Conservation (phyloP, 805 yeast genomes). For the Nakazawaea laoshanensis region DNA sequence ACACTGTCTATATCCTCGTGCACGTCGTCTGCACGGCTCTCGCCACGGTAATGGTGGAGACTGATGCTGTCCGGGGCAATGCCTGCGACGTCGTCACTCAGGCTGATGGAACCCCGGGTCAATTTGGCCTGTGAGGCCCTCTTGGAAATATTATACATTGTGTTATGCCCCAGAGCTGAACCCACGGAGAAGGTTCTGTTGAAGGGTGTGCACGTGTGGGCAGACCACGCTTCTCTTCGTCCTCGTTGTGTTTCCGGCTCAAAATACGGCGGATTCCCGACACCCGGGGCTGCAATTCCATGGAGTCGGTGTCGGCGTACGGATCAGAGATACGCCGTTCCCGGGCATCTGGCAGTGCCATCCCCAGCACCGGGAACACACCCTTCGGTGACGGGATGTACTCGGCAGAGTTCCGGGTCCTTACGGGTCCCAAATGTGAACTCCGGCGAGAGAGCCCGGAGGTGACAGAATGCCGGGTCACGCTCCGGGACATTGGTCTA, state of each 20-base stretch:
- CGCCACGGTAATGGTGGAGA: not conserved
- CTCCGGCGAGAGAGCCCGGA: conserved; percentile 1
- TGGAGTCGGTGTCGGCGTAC: conserved; percentile 12
- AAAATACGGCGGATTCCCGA: too few species aligned
- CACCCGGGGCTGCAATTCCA: not conserved
- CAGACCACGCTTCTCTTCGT: too few species aligned
- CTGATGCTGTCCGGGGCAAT: conserved; percentile 20
- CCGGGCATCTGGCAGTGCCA: conserved; percentile 55
- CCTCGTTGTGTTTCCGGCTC: too few species aligned
- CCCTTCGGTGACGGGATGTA: conserved; percentile 54
- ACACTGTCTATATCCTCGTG: conserved; percentile 3
- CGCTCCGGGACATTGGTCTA: too few species aligned
- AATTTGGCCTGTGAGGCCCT: conserved; percentile 24
- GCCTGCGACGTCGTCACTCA: conserved; percentile 39
- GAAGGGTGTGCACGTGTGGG: too few species aligned
- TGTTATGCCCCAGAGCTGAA: conserved; percentile 1
- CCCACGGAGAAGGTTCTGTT: conserved; percentile 2
- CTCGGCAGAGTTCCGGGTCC: conserved; percentile 6
- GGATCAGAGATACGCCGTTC: conserved; percentile 52
- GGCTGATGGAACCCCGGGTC: conserved; percentile 30
- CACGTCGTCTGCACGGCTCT: not conserved
- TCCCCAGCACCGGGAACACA: conserved; percentile 73
- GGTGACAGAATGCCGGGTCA: too few species aligned
- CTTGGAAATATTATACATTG: conserved; percentile 6
- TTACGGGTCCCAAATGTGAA: conserved; percentile 1